Conservation (phyloP, 208 protist genomes). For the Eutreptiella sp. region DNA sequence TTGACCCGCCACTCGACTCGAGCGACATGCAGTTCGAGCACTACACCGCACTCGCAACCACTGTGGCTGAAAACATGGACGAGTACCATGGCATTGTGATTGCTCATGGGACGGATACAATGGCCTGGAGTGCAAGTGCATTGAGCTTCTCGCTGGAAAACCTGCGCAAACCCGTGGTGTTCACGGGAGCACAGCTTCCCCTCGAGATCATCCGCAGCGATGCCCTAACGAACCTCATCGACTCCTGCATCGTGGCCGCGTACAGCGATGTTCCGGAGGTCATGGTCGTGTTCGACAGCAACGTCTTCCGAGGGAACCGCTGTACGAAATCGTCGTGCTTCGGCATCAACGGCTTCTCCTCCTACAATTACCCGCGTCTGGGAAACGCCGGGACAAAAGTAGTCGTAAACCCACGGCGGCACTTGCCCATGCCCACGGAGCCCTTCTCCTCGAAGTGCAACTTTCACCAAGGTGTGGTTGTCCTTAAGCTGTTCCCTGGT, state of each 20-base stretch:
- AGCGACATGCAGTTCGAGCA: constrained; percentile 61
- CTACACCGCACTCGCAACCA: constrained; percentile 65
- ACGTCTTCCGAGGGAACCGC: constrained; percentile 84
- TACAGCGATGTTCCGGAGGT: constrained; percentile 80
- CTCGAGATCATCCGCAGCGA: constrained; percentile 78
- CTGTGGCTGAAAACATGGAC: constrained; percentile 63
- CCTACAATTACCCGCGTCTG: constrained; percentile 72
- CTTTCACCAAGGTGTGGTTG: constrained; percentile 46
- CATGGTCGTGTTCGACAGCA: constrained; percentile 88
- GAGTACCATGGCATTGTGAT: constrained; percentile 93
- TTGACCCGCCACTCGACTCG: constrained; percentile 68
- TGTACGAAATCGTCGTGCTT: constrained; percentile 69
- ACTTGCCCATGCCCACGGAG: constrained; percentile 46
- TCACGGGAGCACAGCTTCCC: constrained; percentile 89
- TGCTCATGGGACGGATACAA: constrained; percentile 92
- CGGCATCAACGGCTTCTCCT: constrained; percentile 75
- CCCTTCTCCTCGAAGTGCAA: constrained; percentile 48
- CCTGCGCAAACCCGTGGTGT: constrained; percentile 88
- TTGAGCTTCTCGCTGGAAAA: constrained; percentile 92
- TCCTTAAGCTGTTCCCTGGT: constrained; percentile 66
- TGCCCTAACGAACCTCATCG: constrained; percentile 64
- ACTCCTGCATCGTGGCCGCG: constrained; percentile 71
- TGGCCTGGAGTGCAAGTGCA: constrained; percentile 91
- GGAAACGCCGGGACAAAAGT: constrained; percentile 70
- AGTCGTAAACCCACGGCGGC: constrained; percentile 39